Conservation (phyloP, 176 grass and related monocot genomes). For the Tillandsia fasciculata region DNA sequence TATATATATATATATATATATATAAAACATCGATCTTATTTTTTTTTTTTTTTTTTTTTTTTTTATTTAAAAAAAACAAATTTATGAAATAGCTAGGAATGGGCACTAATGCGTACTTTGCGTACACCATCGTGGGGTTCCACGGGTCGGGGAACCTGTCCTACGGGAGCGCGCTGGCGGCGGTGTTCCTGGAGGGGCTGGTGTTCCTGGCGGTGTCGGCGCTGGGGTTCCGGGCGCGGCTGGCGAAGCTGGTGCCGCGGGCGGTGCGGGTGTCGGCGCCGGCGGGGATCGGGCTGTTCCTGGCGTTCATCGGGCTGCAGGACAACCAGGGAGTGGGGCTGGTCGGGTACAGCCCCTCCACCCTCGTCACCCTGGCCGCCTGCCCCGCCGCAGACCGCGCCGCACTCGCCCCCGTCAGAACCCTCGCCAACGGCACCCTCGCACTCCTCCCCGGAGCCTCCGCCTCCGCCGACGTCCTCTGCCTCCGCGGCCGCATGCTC, state of each 20-base stretch:
- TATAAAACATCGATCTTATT: too few relatives aligned
- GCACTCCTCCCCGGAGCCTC: conserved; percentile 44
- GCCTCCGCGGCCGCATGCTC: conserved; percentile 54
- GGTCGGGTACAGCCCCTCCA: conserved; percentile 50
- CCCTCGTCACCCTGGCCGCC: conserved; percentile 60
- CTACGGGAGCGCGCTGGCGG: conserved; percentile 56
- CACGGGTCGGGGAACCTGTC: conserved; percentile 65
- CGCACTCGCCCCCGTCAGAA: conserved; percentile 43
- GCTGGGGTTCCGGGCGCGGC: conserved; percentile 42
- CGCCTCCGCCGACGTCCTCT: conserved; percentile 45
- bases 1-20: too few relatives aligned
- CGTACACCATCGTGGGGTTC: conserved; percentile 68
- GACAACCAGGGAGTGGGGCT: conserved; percentile 50
- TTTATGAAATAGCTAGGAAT: conserved; percentile 7
- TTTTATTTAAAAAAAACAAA: too few relatives aligned
- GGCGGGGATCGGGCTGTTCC: conserved; percentile 57
- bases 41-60: too few relatives aligned
- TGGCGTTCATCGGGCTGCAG: conserved; percentile 66
- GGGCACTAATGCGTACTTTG: conserved; percentile 82
- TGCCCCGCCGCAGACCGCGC: conserved; percentile 51
- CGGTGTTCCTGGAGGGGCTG: conserved; percentile 68
- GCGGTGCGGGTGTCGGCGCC: conserved; percentile 54
- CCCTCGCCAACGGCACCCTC: conserved; percentile 59
- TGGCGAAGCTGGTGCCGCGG: conserved; percentile 46
- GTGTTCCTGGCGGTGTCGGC: conserved; percentile 53